phyloP scores from a whole-genome alignment of 768 basidiomycete species.

The Boletus subparvulus region DNA sequence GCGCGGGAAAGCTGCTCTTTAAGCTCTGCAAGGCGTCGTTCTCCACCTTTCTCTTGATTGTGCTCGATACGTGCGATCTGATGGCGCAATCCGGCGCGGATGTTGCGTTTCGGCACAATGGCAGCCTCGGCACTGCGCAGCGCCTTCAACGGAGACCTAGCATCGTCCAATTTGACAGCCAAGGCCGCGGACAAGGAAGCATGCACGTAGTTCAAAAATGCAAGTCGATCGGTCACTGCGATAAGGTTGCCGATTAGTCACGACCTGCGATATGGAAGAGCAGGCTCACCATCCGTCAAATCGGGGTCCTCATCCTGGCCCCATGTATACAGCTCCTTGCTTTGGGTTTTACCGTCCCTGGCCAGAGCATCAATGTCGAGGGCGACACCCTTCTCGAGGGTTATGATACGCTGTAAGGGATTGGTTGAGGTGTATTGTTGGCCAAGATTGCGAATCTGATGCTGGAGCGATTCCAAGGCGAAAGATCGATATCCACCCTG shows the following conservation, averaged over 20 bases:
- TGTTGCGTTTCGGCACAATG: conserved; percentile 59
- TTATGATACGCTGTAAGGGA: conserved; percentile 78
- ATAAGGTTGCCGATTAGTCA: background rate
- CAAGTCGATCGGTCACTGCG: conserved; percentile 75
- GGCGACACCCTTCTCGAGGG: conserved; percentile 72
- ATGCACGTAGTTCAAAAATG: conserved; percentile 76
- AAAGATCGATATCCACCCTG: conserved; percentile 47
- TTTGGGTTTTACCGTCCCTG: conserved; percentile 66
- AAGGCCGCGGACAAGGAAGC: conserved; percentile 65
- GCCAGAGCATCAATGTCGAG: conserved; percentile 69
- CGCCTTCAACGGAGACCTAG: conserved; percentile 66
- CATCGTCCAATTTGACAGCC: conserved; percentile 58
- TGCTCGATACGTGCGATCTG: conserved; percentile 69
- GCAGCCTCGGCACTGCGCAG: conserved; percentile 68
- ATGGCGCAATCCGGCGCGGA: conserved; percentile 53
- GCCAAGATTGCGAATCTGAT: conserved; percentile 70
- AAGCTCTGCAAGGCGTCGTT: conserved; percentile 68
- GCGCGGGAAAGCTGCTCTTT: conserved; percentile 66
- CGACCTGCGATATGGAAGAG: background rate
- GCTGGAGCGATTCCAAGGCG: conserved; percentile 61
- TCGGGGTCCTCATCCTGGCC: conserved; percentile 71
- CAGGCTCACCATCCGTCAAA: conserved; percentile 67
- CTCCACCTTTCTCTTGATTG: conserved; percentile 60
- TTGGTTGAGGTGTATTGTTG: conserved; percentile 72
- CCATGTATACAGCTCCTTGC: conserved; percentile 87